Evolutionary conservation across 257 asterid genomes (phyloP), one percentile per base, ranked within the genome.

Genomic region (Scutellaria baicalensis): DNA sequence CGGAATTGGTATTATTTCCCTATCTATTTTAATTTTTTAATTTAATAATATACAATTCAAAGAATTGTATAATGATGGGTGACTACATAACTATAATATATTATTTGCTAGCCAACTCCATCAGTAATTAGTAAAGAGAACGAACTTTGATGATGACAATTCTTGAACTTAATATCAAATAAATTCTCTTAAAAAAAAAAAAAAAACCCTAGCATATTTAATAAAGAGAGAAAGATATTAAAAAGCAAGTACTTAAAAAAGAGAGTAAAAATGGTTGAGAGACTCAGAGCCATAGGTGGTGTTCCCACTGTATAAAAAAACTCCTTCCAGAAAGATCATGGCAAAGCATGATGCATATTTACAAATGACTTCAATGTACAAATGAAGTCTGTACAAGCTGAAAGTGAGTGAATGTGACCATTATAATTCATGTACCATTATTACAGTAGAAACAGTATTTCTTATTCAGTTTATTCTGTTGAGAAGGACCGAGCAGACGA

Each of bases 401-500:
- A 65, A 61, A 52, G 56, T 60, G n/a, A n/a, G n/a, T n/a, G 66
- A 38, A 55, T 50, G 68, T 51, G 61, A 20, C 62, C 51, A 36
- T 44, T 23, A 33, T n/a, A n/a, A n/a, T n/a, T 48, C 60, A 66
- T 16, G 71, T 48, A 59, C 59, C 68, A 45, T 82, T 77, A 77
- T 73, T 40, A 48, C 67, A 55, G 72, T 75, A 23, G 49, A 60
- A 56, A 40, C 70, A 39, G 3, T 17, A 40, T 58, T 73, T 59
- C 63, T 75, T 47, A 83, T 31, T 43, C 81, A 65, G 82, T 66
- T 35, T 76, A 80, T 8, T 81, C 72, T 55, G 81, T 39, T 57
- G 87, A 73, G 50, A 80, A 74, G 51, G 88, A 70, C 14, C 84
- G 48, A 58, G 76, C 57, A 9, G 76, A 61, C 8, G 69, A 44